Base-by-base conservation (phyloP, 108 stramenopile species). In the Epithemia pelagica region DNA sequence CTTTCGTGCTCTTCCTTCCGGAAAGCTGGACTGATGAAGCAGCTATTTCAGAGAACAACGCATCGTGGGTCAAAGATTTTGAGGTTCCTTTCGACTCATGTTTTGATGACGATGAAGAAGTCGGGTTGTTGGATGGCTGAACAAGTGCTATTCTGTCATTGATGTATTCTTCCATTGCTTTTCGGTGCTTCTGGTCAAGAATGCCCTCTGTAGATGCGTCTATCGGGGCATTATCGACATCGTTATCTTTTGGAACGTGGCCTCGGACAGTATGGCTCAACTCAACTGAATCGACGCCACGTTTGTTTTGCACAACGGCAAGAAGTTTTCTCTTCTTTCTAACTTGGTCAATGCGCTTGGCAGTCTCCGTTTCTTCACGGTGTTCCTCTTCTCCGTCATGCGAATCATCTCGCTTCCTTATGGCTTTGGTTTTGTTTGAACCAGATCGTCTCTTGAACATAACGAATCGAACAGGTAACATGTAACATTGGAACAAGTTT, bases 151-250 rank as follows among this genome's bases (percentile, higher is more conserved):
- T 5, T 51, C 58, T 53, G 22, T 18, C 10, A 22, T 62, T 37
- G 28, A 73, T 61, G 52, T 28, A 73, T 30, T 65, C 59, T 60
- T 73, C 65, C 72, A 73, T 66, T 27, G 72, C 72, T 66, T 66
- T 64, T 61, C 59, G 0, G 52, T 73, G 72, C 54, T 73, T 73
- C 2, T 22, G 59, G 27, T 59, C 72, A 23, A 65, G 21, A 21
- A 73, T 28, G 5, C 51, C 70, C 31, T 30, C n/a, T 58, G 10
- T n/a, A 26, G 59, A 51, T 21, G 23, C 29, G 22, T 62, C 52
- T n/a, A 24, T 54, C 20, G 31, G 7, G 1, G 57, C 67, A 28
- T 25, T 52, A 10, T 61, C 28, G n/a, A 15, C 30, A 7, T 3
- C 28, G 30, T 61, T 32, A 7, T 31, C 24, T 3, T 10, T n/a